Percentiles rank a stretch among this genome's conserved stretches.
Evolutionary conservation across 805 yeast species (phyloP).

Genomic region (Metschnikowia similis): DNA sequence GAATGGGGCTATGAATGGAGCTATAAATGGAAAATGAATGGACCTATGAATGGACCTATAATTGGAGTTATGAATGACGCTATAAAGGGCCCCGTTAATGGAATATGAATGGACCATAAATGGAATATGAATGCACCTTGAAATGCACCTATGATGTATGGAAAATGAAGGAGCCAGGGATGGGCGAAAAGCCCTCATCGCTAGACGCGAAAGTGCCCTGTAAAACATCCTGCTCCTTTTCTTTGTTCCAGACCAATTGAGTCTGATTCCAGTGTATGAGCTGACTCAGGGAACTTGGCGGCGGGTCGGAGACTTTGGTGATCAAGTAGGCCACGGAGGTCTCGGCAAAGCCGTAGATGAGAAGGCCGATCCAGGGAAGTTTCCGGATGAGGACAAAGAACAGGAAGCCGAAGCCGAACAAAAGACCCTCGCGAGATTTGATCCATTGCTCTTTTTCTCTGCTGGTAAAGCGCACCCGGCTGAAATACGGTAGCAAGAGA

Average conservation of each 20-base stretch:
- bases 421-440: conserved; percentile 48
- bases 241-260: conserved; percentile 31
- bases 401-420: conserved; percentile 52
- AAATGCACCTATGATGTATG: neutral
- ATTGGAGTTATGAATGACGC: too few species aligned
- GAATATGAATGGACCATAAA: too few species aligned
- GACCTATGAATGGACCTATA: too few species aligned
- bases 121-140: too few species aligned
- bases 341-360: conserved; percentile 51
- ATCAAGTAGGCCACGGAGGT: conserved; percentile 50
- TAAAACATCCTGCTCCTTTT: conserved; percentile 16
- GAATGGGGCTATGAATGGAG: too few species aligned
- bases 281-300: conserved; percentile 22
- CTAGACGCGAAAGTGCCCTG: conserved; percentile 18
- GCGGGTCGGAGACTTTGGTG: conserved; percentile 50
- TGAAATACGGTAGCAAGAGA: conserved; percentile 48
- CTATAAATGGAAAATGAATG: too few species aligned
- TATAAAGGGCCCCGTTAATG: too few species aligned
- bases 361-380: conserved; percentile 43
- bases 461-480: conserved; percentile 40
- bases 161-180: conserved; percentile 23
- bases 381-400: conserved; percentile 38
- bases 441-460: conserved; percentile 47
- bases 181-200: conserved; percentile 22
- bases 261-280: conserved; percentile 28